Percentiles rank a stretch among this genome's conserved stretches.
Evolutionary conservation across 2,329 filamentous ascomycete genomes (phyloP).

Genomic region (Microsporum audouinii): DNA sequence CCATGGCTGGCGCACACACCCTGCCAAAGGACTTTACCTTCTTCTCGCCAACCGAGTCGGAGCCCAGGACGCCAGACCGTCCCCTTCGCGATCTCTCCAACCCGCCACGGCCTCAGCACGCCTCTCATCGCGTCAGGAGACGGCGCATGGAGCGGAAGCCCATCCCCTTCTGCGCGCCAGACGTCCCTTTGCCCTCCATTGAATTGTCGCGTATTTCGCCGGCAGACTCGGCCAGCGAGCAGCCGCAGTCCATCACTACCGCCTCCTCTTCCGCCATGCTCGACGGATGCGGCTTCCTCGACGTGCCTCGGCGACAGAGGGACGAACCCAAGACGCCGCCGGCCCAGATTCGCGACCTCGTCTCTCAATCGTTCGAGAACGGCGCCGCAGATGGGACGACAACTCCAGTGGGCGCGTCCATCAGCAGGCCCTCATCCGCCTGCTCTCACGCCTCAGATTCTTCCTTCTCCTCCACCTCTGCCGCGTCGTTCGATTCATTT

Average conservation of each 20-base stretch:
- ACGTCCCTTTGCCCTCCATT: slow-evolving; percentile 35
- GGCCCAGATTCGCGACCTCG: slow-evolving; percentile 33
- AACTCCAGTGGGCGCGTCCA: slow-evolving; percentile 30
- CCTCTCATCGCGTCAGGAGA: slow-evolving; percentile 32
- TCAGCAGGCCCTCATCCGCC: slow-evolving; percentile 46
- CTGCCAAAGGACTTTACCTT: slow-evolving; percentile 39
- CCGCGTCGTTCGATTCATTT: slow-evolving; percentile 35
- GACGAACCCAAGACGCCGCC: slow-evolving; percentile 35
- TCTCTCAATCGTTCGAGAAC: slow-evolving; percentile 22
- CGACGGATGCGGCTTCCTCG: slow-evolving; percentile 23
- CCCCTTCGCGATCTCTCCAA: slow-evolving; percentile 28
- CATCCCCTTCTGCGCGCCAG: slow-evolving; percentile 26
- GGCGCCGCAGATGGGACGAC: slow-evolving; percentile 22
- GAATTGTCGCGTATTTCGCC: slow-evolving; percentile 24
- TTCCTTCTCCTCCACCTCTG: slow-evolving; percentile 45
- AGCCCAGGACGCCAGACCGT: slow-evolving; percentile 35
- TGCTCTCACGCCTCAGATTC: slow-evolving; percentile 52
- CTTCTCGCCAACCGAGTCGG: slow-evolving; percentile 20
- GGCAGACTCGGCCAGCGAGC: slow-evolving; percentile 13
- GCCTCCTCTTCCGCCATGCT: slow-evolving; percentile 20
- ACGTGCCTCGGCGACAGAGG: slow-evolving; percentile 30
- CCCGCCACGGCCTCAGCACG: slow-evolving; percentile 36
- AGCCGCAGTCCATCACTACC: slow-evolving; percentile 1
- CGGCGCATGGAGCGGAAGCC: slow-evolving; percentile 27
- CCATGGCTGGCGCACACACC: slow-evolving; percentile 25